A percentile compares a stretch with the other conserved stretches of the same genome.
These are phyloP conservation scores for Verticillium zaregamsianum DNA, from an alignment of 2,329 filamentous ascomycete genomes.

Conservation along the genomic window DNA sequence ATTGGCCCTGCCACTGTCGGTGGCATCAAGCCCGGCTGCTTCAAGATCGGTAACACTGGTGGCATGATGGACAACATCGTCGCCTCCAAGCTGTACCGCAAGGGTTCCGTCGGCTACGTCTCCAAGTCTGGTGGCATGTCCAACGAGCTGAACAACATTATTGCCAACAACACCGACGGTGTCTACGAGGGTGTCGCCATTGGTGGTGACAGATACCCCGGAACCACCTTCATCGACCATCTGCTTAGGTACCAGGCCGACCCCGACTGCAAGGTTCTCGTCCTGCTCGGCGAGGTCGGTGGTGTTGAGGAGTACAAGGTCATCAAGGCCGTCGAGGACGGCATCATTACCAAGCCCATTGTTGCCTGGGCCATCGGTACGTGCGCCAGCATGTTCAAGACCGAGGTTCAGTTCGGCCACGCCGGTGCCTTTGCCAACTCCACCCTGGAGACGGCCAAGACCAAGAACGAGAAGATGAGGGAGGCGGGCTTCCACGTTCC, in stretches of 20 bases:
- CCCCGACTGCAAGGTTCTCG: slow-evolving; percentile 94
- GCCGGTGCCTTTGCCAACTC: slow-evolving; percentile 99
- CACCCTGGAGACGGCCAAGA: slow-evolving; percentile 91
- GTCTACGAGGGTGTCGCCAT: slow-evolving; percentile 99
- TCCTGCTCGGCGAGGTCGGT: slow-evolving; percentile 96
- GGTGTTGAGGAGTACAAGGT: slow-evolving; percentile 99
- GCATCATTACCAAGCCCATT: slow-evolving; percentile 95
- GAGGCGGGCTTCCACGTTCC: slow-evolving; percentile 94
- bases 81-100: slow-evolving; percentile 98
- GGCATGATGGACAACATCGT: slow-evolving; percentile 99
- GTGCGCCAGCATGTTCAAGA: slow-evolving; percentile 99
- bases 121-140: slow-evolving; percentile 99
- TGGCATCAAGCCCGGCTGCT: slow-evolving; percentile 98
- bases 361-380: slow-evolving; percentile 99
- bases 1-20: slow-evolving; percentile 97
- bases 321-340: slow-evolving; percentile 94
- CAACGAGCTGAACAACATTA: slow-evolving; percentile 99
- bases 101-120: slow-evolving; percentile 97
- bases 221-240: slow-evolving; percentile 99
- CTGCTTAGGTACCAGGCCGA: slow-evolving; percentile 94
- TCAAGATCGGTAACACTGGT: slow-evolving; percentile 99
- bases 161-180: slow-evolving; percentile 92
- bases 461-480: slow-evolving; percentile 96
- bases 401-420: slow-evolving; percentile 98
- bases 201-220: slow-evolving; percentile 97